Conservation (phyloP, 495 filamentous ascomycete genomes). For the Penicillium macrosclerotiorum region DNA sequence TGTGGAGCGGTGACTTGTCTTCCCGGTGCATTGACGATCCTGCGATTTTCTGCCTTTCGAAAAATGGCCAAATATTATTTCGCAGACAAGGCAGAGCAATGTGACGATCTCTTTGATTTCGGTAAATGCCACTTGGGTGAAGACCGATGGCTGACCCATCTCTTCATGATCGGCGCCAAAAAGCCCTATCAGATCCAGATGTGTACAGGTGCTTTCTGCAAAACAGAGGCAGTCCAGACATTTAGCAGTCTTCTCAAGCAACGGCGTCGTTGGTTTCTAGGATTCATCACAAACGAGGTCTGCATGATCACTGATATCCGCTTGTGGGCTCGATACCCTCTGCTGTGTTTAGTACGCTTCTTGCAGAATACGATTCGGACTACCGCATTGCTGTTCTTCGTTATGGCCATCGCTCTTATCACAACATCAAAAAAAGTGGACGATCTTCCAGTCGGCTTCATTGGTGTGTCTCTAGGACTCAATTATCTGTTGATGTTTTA, state of each 20-base stretch:
- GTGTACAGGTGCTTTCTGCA: conserved; percentile 97
- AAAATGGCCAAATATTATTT: conserved; percentile 99
- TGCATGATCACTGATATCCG: conserved; percentile 97
- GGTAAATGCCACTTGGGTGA: conserved; percentile 95
- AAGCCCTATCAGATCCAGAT: conserved; percentile 94
- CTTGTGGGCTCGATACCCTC: conserved; percentile 87
- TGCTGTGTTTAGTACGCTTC: conserved; percentile 85
- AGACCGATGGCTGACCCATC: conserved; percentile 95
- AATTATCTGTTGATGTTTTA: conserved; percentile 98
- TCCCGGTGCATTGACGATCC: conserved; percentile 89
- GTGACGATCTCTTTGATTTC: conserved; percentile 94
- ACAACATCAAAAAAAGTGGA: conserved; percentile 75
- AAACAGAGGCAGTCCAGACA: conserved; percentile 94
- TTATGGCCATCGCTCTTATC: conserved; percentile 84
- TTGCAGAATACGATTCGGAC: conserved; percentile 97
- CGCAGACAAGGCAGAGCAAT: conserved; percentile 93
- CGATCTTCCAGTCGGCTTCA: conserved; percentile 89
- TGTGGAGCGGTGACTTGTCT: conserved; percentile 95
- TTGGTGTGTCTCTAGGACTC: conserved; percentile 88
- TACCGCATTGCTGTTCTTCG: conserved; percentile 92
- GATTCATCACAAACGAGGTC: conserved; percentile 97
- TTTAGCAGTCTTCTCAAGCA: conserved; percentile 88
- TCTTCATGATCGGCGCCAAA: conserved; percentile 98
- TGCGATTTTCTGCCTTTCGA: conserved; percentile 94
- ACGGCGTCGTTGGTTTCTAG: conserved; percentile 93